Evolutionary conservation across 352 stramenopile genomes (phyloP), one percentile per base, ranked within the genome.

Genomic region (Pythium apleroticum): DNA sequence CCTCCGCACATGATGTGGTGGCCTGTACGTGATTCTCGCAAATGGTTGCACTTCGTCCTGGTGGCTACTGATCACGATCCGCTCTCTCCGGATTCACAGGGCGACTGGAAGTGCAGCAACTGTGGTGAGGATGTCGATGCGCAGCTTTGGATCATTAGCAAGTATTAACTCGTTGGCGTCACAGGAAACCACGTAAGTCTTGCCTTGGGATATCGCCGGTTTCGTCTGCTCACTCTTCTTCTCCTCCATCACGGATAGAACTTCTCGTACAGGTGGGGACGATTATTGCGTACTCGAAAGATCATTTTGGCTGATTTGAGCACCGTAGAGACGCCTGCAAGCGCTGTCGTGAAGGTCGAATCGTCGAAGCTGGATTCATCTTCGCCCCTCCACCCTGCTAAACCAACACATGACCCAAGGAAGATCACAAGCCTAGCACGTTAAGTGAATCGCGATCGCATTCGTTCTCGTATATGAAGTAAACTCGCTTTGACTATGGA

Each of bases 31-130:
- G 14, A 22, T 50, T 35, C 43, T 17, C 5, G 24, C 56, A 30
- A 27, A 63, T 30, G 63, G 59, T n/a, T 72, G 39, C 57, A 57
- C 60, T 45, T 28, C 15, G 27, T 39, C 7, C 10, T 39, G 11
- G 31, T 31, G 25, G 30, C 33, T 71, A 48, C 64, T 61, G 64
- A 60, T 6, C 55, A 31, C 63, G 61, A 31, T 3, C 3, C 31
- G 39, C 31, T 37, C 50, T 3, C 20, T 39, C 20, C 55, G 17
- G 14, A 28, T 49, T 41, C 55, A 33, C 67, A 91, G 83, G 83
- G 83, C 22, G 83, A 91, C 65, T 91, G 83, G 83, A 91, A 90
- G 50, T 91, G 83, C 72, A 84, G 61, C 30, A 89, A 79, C 27
- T 91, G 83, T 68, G 83, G 83, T 90, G 71, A 20, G 52, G 48